Evolutionary conservation across 495 filamentous ascomycete species (phyloP).

Genomic region (Aspergillus asperescens): DNA sequence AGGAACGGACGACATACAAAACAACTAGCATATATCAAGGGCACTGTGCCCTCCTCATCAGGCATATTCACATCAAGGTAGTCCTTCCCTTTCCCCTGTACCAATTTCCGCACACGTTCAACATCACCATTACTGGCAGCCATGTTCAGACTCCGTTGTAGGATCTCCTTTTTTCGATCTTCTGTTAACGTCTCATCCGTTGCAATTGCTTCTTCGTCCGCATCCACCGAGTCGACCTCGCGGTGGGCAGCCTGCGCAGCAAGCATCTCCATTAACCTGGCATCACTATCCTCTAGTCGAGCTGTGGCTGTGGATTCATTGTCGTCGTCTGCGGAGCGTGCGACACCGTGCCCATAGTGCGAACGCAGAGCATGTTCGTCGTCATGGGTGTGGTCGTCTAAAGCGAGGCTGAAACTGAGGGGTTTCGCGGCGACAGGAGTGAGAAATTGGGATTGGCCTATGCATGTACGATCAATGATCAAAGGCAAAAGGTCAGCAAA

Average conservation of each 20-base stretch:
- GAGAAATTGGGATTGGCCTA: conserved; percentile 92
- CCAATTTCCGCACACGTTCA: conserved; percentile 68
- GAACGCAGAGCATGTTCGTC: conserved; percentile 37
- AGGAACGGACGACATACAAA: conserved; percentile 61
- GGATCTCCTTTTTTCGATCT: conserved; percentile 67
- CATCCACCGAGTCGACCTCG: conserved; percentile 60
- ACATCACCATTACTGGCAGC: conserved; percentile 95
- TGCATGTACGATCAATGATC: too few relatives aligned
- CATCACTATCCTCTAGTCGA: conserved; percentile 74
- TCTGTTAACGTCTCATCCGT: conserved; percentile 66
- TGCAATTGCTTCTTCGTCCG: conserved; percentile 75
- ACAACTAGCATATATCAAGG: conserved; percentile 96
- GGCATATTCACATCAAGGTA: conserved; percentile 85
- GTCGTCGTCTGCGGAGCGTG: conserved; percentile 50
- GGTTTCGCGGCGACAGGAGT: conserved; percentile 80
- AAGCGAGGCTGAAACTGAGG: conserved; percentile 73
- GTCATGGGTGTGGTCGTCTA: conserved; percentile 61
- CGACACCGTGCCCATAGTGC: conserved; percentile 31
- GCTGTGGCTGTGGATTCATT: conserved; percentile 54
- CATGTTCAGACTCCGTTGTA: conserved; percentile 90
- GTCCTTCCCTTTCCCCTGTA: conserved; percentile 66
- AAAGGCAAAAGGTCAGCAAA: background rate
- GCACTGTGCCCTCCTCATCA: conserved; percentile 91
- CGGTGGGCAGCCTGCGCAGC: conserved; percentile 84
- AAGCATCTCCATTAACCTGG: conserved; percentile 89